Evolutionary conservation across 352 stramenopile species (phyloP).

Genomic region (Globisporangium cederbergense): DNA sequence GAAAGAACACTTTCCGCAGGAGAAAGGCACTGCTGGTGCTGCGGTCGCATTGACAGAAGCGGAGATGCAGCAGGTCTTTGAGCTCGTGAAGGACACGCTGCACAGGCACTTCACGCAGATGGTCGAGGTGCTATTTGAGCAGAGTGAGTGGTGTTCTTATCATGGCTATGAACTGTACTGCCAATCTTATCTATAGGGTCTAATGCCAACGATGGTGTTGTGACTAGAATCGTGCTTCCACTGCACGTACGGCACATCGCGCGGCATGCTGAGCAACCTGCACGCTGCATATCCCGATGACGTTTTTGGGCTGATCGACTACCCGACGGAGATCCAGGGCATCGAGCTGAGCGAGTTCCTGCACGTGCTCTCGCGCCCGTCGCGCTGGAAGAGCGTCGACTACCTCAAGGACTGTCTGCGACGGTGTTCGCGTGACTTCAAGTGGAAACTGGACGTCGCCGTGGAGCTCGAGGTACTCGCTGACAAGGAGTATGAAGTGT

Average conservation of each 20-base stretch:
- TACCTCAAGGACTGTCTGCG: slow-evolving; percentile 78
- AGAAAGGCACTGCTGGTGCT: not conserved
- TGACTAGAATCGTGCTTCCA: slow-evolving; percentile 58
- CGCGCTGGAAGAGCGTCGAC: slow-evolving; percentile 77
- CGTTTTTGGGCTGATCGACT: slow-evolving; percentile 70
- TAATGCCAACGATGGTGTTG: not conserved
- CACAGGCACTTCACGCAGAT: slow-evolving; percentile 57
- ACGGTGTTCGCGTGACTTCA: slow-evolving; percentile 70
- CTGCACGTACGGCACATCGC: slow-evolving; percentile 57
- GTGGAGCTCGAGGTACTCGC: slow-evolving; percentile 70
- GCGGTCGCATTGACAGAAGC: slow-evolving; percentile 1
- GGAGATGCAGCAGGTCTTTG: slow-evolving; percentile 37
- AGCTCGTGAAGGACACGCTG: slow-evolving; percentile 46
- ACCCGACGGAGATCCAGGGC: slow-evolving; percentile 60
- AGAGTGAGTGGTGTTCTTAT: slow-evolving; percentile 28
- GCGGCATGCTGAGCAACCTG: slow-evolving; percentile 44
- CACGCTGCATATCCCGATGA: slow-evolving; percentile 50
- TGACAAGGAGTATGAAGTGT: slow-evolving; percentile 52
- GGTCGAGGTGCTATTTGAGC: slow-evolving; percentile 64
- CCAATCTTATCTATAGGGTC: not conserved
- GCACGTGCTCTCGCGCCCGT: slow-evolving; percentile 44
- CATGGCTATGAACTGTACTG: not conserved
- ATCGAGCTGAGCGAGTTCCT: slow-evolving; percentile 65
- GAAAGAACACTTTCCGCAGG: slow-evolving; percentile 42
- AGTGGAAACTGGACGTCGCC: slow-evolving; percentile 75